Conservation (phyloP, 163 green algal species). For the Volvox carteri region DNA sequence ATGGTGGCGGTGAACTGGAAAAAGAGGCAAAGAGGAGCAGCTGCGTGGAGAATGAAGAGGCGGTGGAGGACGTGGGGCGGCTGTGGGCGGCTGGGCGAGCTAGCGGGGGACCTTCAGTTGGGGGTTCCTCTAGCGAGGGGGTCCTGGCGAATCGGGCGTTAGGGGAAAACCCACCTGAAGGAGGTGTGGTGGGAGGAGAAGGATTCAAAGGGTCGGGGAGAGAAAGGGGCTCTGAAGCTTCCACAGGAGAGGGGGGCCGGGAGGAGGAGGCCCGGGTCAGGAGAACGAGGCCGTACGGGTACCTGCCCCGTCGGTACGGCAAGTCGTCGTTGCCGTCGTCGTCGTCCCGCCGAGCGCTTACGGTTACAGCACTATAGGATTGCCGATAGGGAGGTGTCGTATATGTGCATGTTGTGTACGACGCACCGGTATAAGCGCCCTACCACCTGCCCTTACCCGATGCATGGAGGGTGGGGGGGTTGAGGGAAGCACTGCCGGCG, state of each 20-base stretch:
- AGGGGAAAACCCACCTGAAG: no score
- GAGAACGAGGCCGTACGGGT: neutral
- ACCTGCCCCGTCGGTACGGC: neutral
- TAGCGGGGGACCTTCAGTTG: neutral
- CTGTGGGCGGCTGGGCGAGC: neutral
- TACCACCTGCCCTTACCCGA: no score
- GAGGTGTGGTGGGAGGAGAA: neutral
- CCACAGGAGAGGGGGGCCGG: neutral
- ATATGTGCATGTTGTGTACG: no score
- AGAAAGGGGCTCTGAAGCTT: neutral
- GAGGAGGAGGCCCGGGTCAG: neutral
- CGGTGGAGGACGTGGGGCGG: neutral
- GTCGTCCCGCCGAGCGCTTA: neutral
- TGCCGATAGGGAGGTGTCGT: no score
- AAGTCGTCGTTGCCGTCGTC: neutral
- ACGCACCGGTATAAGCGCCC: no score
- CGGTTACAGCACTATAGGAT: no score
- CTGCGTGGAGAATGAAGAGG: no score
- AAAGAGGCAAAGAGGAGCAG: no score
- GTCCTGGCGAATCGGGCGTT: neutral
- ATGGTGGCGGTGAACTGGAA: neutral
- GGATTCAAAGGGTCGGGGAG: neutral
- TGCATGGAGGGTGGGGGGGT: no score
- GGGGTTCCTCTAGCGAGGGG: neutral
- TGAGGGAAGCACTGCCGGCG: no score